Evolutionary conservation across 441 rosid genomes (phyloP).

Genomic region (Populus hybrid): DNA sequence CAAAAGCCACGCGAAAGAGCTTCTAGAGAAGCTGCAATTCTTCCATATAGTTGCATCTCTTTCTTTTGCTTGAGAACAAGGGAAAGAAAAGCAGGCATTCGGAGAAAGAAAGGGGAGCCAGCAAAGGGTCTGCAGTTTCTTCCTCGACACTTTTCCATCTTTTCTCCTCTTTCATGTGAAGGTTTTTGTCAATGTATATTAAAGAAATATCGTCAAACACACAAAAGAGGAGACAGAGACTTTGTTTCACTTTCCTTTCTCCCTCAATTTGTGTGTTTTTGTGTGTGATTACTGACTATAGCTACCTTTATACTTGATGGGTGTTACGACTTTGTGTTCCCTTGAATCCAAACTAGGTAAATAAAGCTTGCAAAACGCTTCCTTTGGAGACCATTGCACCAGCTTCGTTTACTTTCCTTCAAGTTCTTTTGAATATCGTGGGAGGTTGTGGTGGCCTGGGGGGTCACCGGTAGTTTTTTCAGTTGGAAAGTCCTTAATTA

Average conservation of each 20-base stretch:
- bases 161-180: constrained; percentile 1
- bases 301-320: neutral
- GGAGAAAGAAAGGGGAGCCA: neutral
- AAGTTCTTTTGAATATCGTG: neutral
- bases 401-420: neutral
- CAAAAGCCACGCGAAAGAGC: constrained; percentile 63
- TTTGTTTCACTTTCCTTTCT: neutral
- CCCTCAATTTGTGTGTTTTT: neutral
- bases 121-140: neutral
- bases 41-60: constrained; percentile 87
- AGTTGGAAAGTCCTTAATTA: neutral
- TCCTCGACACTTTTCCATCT: neutral
- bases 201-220: neutral
- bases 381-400: neutral
- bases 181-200: neutral
- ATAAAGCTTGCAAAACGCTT: constrained; percentile 9
- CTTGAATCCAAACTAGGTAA: constrained; percentile 23
- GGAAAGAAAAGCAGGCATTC: neutral
- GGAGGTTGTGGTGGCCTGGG: neutral
- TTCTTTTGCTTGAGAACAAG: constrained; percentile 34
- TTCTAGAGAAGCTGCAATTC: constrained; percentile 75
- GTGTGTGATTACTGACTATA: neutral
- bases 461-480: constrained; percentile 20
- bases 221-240: neutral
- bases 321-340: constrained; percentile 18